These are phyloP conservation scores for Eucalyptus curtisii DNA, from an alignment of 345 rosid genomes.

Conservation along the genomic window DNA sequence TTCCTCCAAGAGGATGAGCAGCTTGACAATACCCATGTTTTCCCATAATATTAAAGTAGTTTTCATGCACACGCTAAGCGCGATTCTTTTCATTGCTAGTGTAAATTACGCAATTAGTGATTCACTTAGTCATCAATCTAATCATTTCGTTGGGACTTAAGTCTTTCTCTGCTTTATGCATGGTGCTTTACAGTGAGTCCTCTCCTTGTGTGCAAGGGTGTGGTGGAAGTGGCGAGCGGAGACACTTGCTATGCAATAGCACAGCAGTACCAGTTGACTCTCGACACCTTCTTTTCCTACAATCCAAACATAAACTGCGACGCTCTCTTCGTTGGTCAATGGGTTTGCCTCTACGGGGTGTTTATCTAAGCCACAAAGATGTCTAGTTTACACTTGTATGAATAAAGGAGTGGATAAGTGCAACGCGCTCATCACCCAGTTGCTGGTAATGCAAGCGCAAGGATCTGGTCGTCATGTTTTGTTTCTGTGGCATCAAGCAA, in stretches of 20 bases:
- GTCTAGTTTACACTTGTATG: neutral
- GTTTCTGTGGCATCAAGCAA: neutral
- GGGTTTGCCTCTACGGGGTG: neutral
- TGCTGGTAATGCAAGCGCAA: neutral
- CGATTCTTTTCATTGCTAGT: neutral
- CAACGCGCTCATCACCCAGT: neutral
- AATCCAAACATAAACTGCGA: constrained; percentile 1
- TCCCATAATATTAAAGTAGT: neutral
- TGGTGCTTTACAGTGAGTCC: neutral
- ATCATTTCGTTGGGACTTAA: neutral
- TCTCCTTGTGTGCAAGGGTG: neutral
- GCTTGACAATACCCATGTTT: neutral
- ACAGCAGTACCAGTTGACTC: neutral
- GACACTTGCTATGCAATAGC: neutral
- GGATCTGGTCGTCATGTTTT: neutral
- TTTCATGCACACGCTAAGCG: neutral
- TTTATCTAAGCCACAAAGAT: neutral
- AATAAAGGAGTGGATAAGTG: neutral
- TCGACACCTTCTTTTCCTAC: neutral
- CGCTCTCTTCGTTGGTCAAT: neutral
- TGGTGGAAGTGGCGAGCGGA: neutral
- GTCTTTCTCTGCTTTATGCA: neutral
- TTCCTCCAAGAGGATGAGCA: neutral
- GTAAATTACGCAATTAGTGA: neutral
- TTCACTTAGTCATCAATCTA: neutral